Evolutionary conservation across 306 rosid genomes (phyloP).

Genomic region (Hippophae rhamnoides): DNA sequence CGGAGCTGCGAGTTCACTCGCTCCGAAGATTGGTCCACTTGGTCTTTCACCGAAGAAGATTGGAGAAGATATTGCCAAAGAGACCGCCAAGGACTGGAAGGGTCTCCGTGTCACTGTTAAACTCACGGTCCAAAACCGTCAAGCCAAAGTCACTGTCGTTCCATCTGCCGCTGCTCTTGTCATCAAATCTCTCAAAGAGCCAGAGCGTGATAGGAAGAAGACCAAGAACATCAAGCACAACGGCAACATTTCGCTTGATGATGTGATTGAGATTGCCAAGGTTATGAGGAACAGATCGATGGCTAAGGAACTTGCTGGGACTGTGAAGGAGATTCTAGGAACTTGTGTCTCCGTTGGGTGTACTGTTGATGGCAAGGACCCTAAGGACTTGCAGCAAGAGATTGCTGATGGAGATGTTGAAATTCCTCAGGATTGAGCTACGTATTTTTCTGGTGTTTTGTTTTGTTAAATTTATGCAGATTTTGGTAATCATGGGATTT

Average conservation of each 20-base stretch:
- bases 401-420: slow-evolving; percentile 69
- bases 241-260: slow-evolving; percentile 74
- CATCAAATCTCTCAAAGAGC: slow-evolving; percentile 80
- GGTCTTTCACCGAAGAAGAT: slow-evolving; percentile 92
- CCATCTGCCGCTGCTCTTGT: slow-evolving; percentile 93
- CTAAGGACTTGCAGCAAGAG: slow-evolving; percentile 85
- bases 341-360: slow-evolving; percentile 92
- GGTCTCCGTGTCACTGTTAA: slow-evolving; percentile 81
- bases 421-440: slow-evolving; percentile 61
- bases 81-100: slow-evolving; percentile 94
- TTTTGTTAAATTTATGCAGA: no score
- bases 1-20: slow-evolving; percentile 87
- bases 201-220: slow-evolving; percentile 84
- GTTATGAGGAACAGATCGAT: slow-evolving; percentile 65
- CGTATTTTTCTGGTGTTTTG: no score
- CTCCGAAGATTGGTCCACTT: slow-evolving; percentile 88
- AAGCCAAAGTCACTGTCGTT: slow-evolving; percentile 80
- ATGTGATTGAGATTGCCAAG: slow-evolving; percentile 85
- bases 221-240: slow-evolving; percentile 68
- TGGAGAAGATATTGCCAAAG: slow-evolving; percentile 92
- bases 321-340: slow-evolving; percentile 73
- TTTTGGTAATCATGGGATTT: no score
- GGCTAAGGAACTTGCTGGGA: slow-evolving; percentile 71
- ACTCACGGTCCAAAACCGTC: slow-evolving; percentile 90
- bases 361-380: slow-evolving; percentile 76